Evolutionary conservation across 495 filamentous ascomycete genomes (phyloP), one percentile per base, ranked within the genome.

Genomic region (Aspergillus hancockii): DNA sequence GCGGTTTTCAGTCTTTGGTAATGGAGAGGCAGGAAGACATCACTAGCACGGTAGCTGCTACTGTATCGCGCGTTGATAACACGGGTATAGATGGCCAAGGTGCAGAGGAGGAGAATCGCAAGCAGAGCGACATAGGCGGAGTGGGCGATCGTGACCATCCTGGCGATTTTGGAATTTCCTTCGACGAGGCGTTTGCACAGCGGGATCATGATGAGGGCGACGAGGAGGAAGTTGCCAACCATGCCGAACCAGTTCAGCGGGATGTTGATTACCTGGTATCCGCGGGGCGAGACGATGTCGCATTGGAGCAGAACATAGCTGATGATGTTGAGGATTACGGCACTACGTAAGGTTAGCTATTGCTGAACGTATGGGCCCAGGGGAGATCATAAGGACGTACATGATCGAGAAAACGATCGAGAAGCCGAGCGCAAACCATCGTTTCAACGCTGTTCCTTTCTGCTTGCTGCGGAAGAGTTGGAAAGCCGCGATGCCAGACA

Each of bases 171-270:
- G 2, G 47, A 36, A 38, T 49, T 38, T 5, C 57, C 50, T 0
- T 63, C 51, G 43, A 61, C 51, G 1, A 66, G 60, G 6, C 62
- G 51, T 9, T 41, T 46, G 45, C 60, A 66, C 40, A 66, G 58
- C 2, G 64, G 59, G 40, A 62, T 40, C 22, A 64, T 53, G 56
- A 67, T 58, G 1, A 60, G 16, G 9, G 54, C 50, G 32, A 64
- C 46, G 38, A 64, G 46, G 0, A 38, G 18, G 38, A 57, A 58
- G 18, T 36, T 14, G 0, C 49, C 52, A 13, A 60, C 19, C 2
- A n/a, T 40, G 47, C 25, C 18, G 49, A 67, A 50, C 64, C 64
- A 66, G 2, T 13, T 2, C 0, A 53, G 8, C 7, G 57, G 38
- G 32, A 60, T 52, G 9, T 18, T 21, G 49, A 36, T 46, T 4